These are phyloP conservation scores for Emmonsiellopsis sp. DNA, from an alignment of 2,329 filamentous ascomycete genomes.

Conservation along the genomic window DNA sequence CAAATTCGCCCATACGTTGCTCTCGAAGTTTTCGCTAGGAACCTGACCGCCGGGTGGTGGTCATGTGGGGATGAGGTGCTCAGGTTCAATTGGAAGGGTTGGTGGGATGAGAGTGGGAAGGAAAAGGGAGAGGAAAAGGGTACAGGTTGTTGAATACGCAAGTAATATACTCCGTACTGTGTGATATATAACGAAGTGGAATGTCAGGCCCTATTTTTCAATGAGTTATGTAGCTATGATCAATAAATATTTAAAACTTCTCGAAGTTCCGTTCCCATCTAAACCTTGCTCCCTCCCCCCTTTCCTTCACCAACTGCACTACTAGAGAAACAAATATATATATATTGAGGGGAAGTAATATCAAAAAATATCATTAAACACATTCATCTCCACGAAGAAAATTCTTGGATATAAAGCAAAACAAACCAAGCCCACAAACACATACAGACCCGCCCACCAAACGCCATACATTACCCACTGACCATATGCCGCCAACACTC, in stretches of 20 bases:
- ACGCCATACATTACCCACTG: background rate
- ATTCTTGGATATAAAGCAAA: too few species aligned
- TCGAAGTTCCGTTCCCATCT: too few species aligned
- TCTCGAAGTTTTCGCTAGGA: constrained; percentile 52
- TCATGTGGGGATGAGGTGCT: constrained; percentile 54
- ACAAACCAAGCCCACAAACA: background rate
- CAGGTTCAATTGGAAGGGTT: constrained; percentile 48
- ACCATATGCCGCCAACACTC: too few species aligned
- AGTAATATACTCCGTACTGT: background rate
- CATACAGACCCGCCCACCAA: background rate
- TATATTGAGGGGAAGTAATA: too few species aligned
- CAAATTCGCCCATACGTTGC: constrained; percentile 34
- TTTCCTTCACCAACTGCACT: too few species aligned
- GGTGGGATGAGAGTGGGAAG: constrained; percentile 33
- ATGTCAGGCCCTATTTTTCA: too few species aligned
- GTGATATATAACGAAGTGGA: background rate
- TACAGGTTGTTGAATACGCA: background rate
- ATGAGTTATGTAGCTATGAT: too few species aligned
- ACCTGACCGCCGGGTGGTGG: constrained; percentile 52
- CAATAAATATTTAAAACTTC: too few species aligned
- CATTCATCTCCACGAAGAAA: too few species aligned
- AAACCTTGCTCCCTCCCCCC: too few species aligned
- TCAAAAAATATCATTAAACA: too few species aligned
- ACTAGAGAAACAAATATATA: too few species aligned
- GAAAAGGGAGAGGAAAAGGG: background rate